Conservation (phyloP, 495 filamentous ascomycete genomes). For the Xylaria flabelliformis region DNA sequence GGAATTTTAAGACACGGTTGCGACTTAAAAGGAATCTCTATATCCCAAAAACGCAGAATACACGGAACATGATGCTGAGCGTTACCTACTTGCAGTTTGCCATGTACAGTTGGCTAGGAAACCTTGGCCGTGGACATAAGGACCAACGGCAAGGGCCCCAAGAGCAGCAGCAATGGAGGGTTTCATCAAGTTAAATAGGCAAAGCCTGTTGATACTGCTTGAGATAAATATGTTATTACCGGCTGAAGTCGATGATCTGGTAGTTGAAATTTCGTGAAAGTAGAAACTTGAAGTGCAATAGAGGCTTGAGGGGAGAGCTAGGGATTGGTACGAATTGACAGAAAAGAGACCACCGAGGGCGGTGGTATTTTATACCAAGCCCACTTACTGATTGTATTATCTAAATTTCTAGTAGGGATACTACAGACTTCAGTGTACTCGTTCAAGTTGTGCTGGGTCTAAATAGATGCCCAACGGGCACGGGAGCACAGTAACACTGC, state of each 20-base stretch:
- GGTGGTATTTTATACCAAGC: neutral
- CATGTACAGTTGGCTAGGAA: conserved; percentile 40
- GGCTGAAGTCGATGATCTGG: neutral
- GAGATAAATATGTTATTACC: neutral
- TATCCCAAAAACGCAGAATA: neutral
- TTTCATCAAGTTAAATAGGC: conserved; percentile 14
- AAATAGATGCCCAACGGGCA: neutral
- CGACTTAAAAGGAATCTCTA: neutral
- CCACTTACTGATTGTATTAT: neutral
- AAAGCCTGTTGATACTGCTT: neutral
- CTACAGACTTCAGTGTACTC: neutral
- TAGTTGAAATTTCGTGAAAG: neutral
- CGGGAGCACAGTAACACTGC: neutral
- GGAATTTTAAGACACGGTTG: too few species aligned
- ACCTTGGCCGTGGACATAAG: conserved; percentile 30
- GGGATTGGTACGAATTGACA: neutral
- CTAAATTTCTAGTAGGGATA: neutral
- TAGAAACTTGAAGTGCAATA: neutral
- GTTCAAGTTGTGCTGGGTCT: neutral
- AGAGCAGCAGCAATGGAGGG: conserved; percentile 1
- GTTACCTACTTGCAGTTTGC: conserved; percentile 30
- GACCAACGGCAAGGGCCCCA: conserved; percentile 24
- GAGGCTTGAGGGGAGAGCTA: neutral
- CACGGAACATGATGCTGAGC: neutral
- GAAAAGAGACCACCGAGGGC: neutral